phyloP scores from a whole-genome alignment of 1,284 basidiomycete species.

The Ganoderma multipileum region DNA sequence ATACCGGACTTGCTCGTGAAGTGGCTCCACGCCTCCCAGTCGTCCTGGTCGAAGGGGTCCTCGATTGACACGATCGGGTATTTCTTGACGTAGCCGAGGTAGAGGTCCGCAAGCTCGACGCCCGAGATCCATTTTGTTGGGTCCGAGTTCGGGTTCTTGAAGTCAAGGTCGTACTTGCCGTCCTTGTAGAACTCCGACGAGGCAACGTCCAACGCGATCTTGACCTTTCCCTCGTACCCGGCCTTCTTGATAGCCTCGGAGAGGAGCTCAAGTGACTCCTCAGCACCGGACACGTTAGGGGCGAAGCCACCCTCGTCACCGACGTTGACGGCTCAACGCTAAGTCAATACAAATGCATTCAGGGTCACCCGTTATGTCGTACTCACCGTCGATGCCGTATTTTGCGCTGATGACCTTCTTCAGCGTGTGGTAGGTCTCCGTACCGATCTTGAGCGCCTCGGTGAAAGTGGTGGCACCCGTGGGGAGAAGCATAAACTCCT shows the following conservation, averaged over 20 bases:
- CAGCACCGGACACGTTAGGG: slow-evolving; percentile 96
- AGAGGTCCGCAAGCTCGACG: slow-evolving; percentile 92
- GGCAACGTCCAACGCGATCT: slow-evolving; percentile 98
- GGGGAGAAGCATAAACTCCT: slow-evolving; percentile 99
- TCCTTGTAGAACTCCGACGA: slow-evolving; percentile 99
- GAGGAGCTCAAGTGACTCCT: slow-evolving; percentile 97
- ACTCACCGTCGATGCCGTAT: slow-evolving; percentile 96
- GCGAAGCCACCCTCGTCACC: slow-evolving; percentile 99
- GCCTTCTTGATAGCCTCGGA: slow-evolving; percentile 97
- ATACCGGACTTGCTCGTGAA: slow-evolving; percentile 82
- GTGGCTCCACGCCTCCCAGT: slow-evolving; percentile 98
- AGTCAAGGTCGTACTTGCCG: slow-evolving; percentile 99
- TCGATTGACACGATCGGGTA: slow-evolving; percentile 98
- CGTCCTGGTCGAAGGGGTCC: slow-evolving; percentile 99
- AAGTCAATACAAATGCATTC: background rate
- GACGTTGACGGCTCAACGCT: slow-evolving; percentile 89
- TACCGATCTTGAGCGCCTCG: slow-evolving; percentile 98
- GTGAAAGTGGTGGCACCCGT: slow-evolving; percentile 92
- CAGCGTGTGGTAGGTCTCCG: slow-evolving; percentile 97
- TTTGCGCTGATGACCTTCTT: slow-evolving; percentile 99
- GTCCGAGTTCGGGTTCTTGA: slow-evolving; percentile 99
- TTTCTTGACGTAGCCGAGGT: slow-evolving; percentile 86
- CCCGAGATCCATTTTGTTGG: slow-evolving; percentile 96
- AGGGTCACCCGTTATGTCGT: too few species aligned
- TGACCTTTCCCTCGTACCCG: slow-evolving; percentile 98